Conservation (phyloP, 2,329 filamentous ascomycete genomes). For the Corinectria fuckeliana region DNA sequence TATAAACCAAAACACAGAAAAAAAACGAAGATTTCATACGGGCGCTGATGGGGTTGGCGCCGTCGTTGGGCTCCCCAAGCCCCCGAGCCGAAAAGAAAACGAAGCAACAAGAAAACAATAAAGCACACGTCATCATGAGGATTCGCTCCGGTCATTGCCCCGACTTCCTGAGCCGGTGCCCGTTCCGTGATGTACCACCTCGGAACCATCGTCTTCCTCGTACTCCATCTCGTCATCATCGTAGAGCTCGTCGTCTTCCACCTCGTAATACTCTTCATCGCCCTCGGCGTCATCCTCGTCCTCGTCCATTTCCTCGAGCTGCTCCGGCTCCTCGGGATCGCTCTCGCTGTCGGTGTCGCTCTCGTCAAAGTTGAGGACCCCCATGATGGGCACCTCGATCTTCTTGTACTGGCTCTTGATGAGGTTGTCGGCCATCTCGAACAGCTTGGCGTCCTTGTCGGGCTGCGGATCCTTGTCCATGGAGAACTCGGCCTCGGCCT, state of each 20-base stretch:
- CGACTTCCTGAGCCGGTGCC: constrained; percentile 39
- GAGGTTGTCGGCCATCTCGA: constrained; percentile 53
- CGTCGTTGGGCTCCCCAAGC: constrained; percentile 30
- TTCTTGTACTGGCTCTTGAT: constrained; percentile 56
- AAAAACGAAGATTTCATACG: constrained; percentile 8
- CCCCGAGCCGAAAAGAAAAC: constrained; percentile 7
- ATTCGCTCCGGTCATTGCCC: constrained; percentile 34
- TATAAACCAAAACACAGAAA: constrained; percentile 18
- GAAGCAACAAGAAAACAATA: constrained; percentile 5
- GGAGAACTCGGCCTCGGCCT: constrained; percentile 49
- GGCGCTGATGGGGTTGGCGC: constrained; percentile 26
- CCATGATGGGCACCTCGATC: constrained; percentile 54
- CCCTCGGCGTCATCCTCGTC: constrained; percentile 33
- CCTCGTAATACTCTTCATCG: constrained; percentile 38
- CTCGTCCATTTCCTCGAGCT: constrained; percentile 38
- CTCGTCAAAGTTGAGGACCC: constrained; percentile 52
- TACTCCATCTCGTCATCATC: constrained; percentile 32
- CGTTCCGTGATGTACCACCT: constrained; percentile 38
- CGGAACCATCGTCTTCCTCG: constrained; percentile 36
- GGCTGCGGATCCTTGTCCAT: constrained; percentile 47
- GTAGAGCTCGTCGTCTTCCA: constrained; percentile 39
- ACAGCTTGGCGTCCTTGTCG: constrained; percentile 53
- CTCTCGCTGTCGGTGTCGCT: constrained; percentile 51
- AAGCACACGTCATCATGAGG: constrained; percentile 30
- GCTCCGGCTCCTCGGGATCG: constrained; percentile 37